These are phyloP conservation scores for Yarrowia sp. DNA, from an alignment of 805 yeast genomes.

Conservation along the genomic window DNA sequence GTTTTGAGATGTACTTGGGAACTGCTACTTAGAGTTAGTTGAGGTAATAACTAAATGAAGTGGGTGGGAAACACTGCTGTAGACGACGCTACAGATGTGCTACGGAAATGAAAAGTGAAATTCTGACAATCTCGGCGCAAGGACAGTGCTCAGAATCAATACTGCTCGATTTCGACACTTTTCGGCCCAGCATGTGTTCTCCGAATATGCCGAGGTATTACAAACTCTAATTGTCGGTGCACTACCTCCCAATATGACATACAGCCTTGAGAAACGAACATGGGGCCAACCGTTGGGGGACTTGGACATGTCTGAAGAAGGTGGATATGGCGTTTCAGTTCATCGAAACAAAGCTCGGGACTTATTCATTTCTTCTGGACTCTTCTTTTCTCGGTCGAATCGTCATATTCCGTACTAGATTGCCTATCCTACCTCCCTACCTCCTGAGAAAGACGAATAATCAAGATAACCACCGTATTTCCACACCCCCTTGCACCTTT, in stretches of 20 bases:
- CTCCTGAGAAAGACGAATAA: no score
- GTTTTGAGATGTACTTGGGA: not conserved
- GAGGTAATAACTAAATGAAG: not conserved
- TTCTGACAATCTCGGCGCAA: not conserved
- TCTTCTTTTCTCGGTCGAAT: no score
- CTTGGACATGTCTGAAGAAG: no score
- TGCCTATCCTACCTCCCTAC: no score
- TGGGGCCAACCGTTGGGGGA: no score
- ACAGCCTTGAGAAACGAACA: constrained; percentile 3
- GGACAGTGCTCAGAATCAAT: not conserved
- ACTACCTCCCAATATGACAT: not conserved
- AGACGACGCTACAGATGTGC: not conserved
- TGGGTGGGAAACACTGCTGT: not conserved
- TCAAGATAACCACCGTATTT: not conserved
- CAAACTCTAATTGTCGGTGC: not conserved
- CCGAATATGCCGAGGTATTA: not conserved
- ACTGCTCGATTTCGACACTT: no score
- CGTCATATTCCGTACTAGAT: no score
- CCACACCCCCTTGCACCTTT: not conserved
- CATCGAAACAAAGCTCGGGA: no score
- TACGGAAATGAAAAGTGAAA: not conserved
- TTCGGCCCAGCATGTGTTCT: not conserved
- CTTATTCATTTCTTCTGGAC: no score
- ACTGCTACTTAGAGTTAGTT: not conserved
- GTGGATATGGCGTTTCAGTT: no score